Percentiles rank a stretch among this genome's conserved stretches.
Evolutionary conservation across 441 rosid species (phyloP).

Genomic region (Syzygium malaccense): DNA sequence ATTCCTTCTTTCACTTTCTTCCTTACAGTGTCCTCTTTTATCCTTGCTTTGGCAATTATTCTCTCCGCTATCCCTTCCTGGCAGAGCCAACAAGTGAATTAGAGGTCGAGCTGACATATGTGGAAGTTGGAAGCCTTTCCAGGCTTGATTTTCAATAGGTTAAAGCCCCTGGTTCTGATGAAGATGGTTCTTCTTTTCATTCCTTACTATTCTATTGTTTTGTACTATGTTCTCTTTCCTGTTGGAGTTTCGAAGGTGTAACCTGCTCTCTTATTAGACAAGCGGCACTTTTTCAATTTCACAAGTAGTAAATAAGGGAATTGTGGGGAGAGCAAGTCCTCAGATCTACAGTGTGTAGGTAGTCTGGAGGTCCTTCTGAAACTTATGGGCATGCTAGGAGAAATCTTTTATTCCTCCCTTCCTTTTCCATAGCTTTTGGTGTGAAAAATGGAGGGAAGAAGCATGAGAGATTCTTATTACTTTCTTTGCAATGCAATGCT

Average conservation of each 20-base stretch:
- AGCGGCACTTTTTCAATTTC: neutral
- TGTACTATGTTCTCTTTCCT: neutral
- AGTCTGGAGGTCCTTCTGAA: neutral
- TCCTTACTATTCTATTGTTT: neutral
- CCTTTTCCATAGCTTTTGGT: neutral
- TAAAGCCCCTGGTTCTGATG: neutral
- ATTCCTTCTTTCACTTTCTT: neutral
- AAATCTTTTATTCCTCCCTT: neutral
- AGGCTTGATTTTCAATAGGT: neutral
- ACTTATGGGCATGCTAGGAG: neutral
- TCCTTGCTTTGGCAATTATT: neutral
- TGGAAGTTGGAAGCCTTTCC: neutral
- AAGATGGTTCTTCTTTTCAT: neutral
- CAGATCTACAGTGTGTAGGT: neutral
- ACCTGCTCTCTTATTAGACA: neutral
- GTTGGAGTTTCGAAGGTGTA: neutral
- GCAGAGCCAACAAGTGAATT: neutral
- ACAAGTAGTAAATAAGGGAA: neutral
- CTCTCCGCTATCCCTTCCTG: neutral
- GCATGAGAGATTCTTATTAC: neutral
- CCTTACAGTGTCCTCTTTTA: neutral
- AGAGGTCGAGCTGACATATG: neutral
- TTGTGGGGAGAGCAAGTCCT: neutral
- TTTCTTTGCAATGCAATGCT: neutral
- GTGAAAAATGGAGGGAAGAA: neutral